Conservation (phyloP, 371 early-diverging fungal species). For the Chytridium lagenaria region DNA sequence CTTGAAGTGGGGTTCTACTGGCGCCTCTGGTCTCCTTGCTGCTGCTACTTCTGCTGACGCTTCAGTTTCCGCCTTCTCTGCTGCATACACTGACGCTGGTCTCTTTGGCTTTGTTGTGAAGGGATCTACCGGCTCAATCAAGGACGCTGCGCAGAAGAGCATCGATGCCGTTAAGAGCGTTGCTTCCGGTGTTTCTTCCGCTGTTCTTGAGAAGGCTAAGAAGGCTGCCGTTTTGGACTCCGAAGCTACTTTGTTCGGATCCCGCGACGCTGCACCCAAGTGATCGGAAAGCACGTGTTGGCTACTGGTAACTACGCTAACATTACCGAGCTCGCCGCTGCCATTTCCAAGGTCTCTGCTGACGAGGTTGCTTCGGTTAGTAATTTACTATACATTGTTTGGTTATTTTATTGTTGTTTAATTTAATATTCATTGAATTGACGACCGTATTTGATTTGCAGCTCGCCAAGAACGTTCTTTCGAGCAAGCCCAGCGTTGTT, state of each 20-base stretch:
- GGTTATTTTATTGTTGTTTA: conserved; percentile 2
- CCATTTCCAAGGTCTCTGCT: conserved; percentile 50
- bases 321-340: conserved; percentile 39
- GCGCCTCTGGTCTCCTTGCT: conserved; percentile 74
- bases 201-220: conserved; percentile 79
- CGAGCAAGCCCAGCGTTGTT: conserved; percentile 80
- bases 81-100: conserved; percentile 91
- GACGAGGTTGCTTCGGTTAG: conserved; percentile 51
- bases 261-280: conserved; percentile 71
- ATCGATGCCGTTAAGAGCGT: conserved; percentile 75
- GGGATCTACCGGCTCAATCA: conserved; percentile 58
- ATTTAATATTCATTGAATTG: conserved; percentile 29
- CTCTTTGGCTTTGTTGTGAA: conserved; percentile 85
- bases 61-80: conserved; percentile 78
- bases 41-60: conserved; percentile 64
- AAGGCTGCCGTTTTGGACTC: conserved; percentile 84
- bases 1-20: conserved; percentile 72
- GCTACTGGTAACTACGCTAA: conserved; percentile 30
- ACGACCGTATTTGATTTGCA: conserved; percentile 53
- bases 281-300: conserved; percentile 57
- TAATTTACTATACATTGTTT: conserved; percentile 13
- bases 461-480: conserved; percentile 72
- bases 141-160: conserved; percentile 67
- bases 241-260: conserved; percentile 63
- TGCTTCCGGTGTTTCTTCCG: conserved; percentile 66